Base-by-base conservation (phyloP, 257 asterid genomes). In the Gardenia jasminoides region DNA sequence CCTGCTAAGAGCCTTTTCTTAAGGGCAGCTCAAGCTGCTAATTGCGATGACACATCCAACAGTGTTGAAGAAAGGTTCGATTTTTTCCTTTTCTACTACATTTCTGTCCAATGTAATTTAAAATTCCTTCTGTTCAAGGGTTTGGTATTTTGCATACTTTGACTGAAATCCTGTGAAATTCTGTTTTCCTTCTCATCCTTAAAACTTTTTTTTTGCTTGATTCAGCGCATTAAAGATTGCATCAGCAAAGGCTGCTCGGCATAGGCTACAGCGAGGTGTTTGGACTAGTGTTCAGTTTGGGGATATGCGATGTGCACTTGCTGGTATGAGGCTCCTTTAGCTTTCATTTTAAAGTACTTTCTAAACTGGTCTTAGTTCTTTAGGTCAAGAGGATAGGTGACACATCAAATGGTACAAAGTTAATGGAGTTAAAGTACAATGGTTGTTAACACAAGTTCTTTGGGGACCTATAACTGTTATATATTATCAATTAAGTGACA, bases 261-360 rank as follows among this genome's bases (percentile, higher is more conserved):
- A 91, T 82, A 88, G 97, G 85, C 84, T 92, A 82, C 91, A 90
- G 81, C 88, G 97, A 72, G 97, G 97, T 83, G 95, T 92, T 83
- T 92, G 97, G 97, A 92, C 97, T 72, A 92, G 89, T 82, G 96
- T 89, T 68, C 90, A 78, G 73, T 92, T 88, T 87, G 97, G 97
- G 84, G 97, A 92, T 83, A 92, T 92, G 91, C 84, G 97, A 20
- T 93, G 97, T 74, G 97, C 97, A 78, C 85, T 92, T 79, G 82
- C 97, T 83, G 97, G 97, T 90, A 77, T 41, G 85, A 75, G 46
- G 68, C 47, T 64, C 30, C 16, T 72, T 31, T 82, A 43, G 65
- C 76, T 54, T 65, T 78, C 58, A 68, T 72, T 30, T 54, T 50
- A 5, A 50, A 50, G 31, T 44, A 4, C 41, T 16, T 17, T 26